phyloP scores from a whole-genome alignment of 1,284 basidiomycete genomes.

The Phenoliferia sp. region DNA sequence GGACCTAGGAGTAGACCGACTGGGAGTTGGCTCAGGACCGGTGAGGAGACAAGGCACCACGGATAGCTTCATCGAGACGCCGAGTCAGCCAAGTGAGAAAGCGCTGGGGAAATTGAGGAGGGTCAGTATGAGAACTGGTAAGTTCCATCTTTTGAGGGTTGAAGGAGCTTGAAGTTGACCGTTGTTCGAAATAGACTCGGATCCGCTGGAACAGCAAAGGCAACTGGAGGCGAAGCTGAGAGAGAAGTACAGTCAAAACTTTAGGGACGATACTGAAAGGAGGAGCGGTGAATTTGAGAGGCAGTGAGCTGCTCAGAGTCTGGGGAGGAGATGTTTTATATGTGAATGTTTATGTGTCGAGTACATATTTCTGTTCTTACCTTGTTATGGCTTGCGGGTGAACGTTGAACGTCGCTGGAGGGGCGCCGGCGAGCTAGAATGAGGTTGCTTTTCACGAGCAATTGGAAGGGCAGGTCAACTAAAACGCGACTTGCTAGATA shows the following conservation, averaged over 20 bases:
- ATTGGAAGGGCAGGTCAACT: too few relatives aligned
- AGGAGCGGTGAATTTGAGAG: neutral
- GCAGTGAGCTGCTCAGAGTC: neutral
- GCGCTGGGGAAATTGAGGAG: slow-evolving; percentile 36
- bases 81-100: slow-evolving; percentile 28
- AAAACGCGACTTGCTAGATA: too few relatives aligned
- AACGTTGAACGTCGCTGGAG: too few relatives aligned
- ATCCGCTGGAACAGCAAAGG: slow-evolving; percentile 17
- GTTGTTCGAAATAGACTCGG: neutral
- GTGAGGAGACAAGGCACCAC: neutral
- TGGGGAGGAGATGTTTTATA: too few relatives aligned
- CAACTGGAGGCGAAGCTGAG: slow-evolving; percentile 27
- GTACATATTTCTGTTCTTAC: too few relatives aligned
- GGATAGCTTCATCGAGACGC: slow-evolving; percentile 7
- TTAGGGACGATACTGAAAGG: slow-evolving; percentile 12
- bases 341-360: too few relatives aligned
- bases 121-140: slow-evolving; percentile 20
- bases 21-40: neutral
- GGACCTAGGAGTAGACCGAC: neutral
- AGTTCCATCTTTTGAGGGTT: neutral
- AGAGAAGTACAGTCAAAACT: slow-evolving; percentile 25
- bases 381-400: too few relatives aligned
- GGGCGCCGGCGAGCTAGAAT: too few relatives aligned
- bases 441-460: too few relatives aligned
- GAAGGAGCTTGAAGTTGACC: neutral